Conservation (phyloP, 352 stramenopile species). For the Pythium chondricola region DNA sequence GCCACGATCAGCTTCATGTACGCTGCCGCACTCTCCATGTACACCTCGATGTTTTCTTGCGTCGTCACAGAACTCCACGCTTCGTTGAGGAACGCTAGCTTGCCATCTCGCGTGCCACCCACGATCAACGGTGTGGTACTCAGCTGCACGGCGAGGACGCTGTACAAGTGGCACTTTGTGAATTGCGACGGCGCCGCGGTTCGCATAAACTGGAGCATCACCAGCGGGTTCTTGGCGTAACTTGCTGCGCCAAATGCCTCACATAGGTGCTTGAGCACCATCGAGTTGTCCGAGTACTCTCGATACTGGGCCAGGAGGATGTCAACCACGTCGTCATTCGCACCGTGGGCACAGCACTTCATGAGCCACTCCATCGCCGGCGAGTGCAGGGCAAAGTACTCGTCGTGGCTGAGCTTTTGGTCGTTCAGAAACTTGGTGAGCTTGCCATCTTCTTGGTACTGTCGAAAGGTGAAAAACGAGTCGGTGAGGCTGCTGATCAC, state of each 20-base stretch:
- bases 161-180: constrained; percentile 68
- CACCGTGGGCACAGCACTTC: constrained; percentile 48
- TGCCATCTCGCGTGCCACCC: constrained; percentile 29
- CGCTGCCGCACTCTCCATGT: constrained; percentile 76
- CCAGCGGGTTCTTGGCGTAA: constrained; percentile 46
- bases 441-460: constrained; percentile 47
- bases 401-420: constrained; percentile 44
- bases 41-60: constrained; percentile 63
- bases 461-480: constrained; percentile 84
- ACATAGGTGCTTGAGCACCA: constrained; percentile 86
- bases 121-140: constrained; percentile 27
- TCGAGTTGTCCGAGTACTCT: constrained; percentile 80
- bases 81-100: constrained; percentile 81
- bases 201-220: constrained; percentile 69
- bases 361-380: constrained; percentile 86
- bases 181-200: constrained; percentile 43
- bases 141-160: constrained; percentile 55
- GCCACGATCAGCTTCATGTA: constrained; percentile 84
- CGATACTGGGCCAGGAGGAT: constrained; percentile 74
- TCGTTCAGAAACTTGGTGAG: constrained; percentile 42
- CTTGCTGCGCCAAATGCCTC: constrained; percentile 59
- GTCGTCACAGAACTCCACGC: constrained; percentile 78
- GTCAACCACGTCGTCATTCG: constrained; percentile 45
- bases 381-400: constrained; percentile 77
- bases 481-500: constrained; percentile 83